Evolutionary conservation across 1,284 basidiomycete genomes (phyloP), one percentile per base, ranked within the genome.

Genomic region (Pholiota adiposa): DNA sequence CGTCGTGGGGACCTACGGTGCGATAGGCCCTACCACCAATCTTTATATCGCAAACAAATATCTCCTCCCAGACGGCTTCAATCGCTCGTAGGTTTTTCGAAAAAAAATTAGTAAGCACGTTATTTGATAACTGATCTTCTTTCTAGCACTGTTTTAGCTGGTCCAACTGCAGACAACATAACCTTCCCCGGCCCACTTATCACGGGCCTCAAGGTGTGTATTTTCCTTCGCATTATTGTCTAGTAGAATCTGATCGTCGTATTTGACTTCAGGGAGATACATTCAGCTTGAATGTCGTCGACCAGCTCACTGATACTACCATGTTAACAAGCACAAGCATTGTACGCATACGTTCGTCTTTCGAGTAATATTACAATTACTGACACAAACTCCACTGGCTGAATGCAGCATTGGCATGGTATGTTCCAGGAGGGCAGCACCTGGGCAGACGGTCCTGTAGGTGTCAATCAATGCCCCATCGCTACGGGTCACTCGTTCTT

Each of bases 401-500:
- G 7, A 16, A 25, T 40, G 19, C 41, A 67, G 66, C 67, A 67
- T 31, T 67, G 67, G 67, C 67, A 71, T 56, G 68, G 69, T n/a
- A 56, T 68, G 23, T 63, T 67, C 52, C 65, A 68, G 51, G 51
- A 63, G 6, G 62, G 63, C 9, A 61, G 60, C 29, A 59, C 51
- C 23, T 69, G 64, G 62, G 65, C 65, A n/a, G 68, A 70, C 33
- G 70, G 68, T 19, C 61, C 61, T 2, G 33, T 62, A 65, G 70
- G 52, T 41, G 72, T 74, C 12, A 72, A 68, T 46, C 70, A 73
- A 60, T 85, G 83, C 63, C 79, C 80, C 0, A 83, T 84, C 56
- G 72, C 75, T 2, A 73, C 75, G 0, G 65, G 63, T 5, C 49
- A 70, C 16, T 68, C 70, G 29, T 75, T 75, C 62, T 25, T 40